Evolutionary conservation across 129 eudicot genomes (phyloP), one percentile per base, ranked within the genome.

Genomic region (Ambrosia trifida): DNA sequence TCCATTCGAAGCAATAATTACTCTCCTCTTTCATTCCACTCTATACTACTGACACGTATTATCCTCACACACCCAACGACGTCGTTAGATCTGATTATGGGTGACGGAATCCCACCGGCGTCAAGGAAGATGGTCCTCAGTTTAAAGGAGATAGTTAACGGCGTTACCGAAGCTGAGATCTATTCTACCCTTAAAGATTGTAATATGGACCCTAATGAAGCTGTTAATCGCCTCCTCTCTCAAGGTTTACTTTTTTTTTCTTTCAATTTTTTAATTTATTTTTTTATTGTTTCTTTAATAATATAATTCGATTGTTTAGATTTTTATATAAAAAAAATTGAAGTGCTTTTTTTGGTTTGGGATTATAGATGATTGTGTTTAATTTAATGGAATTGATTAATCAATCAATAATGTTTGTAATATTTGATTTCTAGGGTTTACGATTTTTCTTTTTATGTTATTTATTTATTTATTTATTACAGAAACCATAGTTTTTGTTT

Each of bases 201-300:
- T 75, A 85, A 87, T 76, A 90, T 90, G 97, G 95, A 90, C 95
- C 97, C 97, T 78, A 79, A 87, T 68, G 95, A 87, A 70, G 87
- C 95, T 36, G 88, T 87, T 56, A 83, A 81, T 81, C 90, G 95
- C 19, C 89, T 90, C 16, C 84, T 90, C n/a, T 66, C 95, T 54
- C 97, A 90, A 90, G 97, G 97, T 90, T 30, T 61, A 51, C 13
- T 66, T 35, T 3, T 35, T 73, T n/a, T 18, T 36, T 18, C 32
- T 66, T 68, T 32, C 11, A 49, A 31, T 8, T 7, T 46, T 4
- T 49, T 7, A 10, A 33, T 50, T 69, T 50, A 3, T 67, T 67
- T 54, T 54, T 17, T 54, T 30, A 65, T 74, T 64, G 36, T 64
- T 16, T 14, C 30, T n/a, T 14, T 72, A 51, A 52, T 50, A 24